Evolutionary conservation across 2,329 filamentous ascomycete genomes (phyloP), one percentile per base, ranked within the genome.

Genomic region (Verticillium klebahnii): DNA sequence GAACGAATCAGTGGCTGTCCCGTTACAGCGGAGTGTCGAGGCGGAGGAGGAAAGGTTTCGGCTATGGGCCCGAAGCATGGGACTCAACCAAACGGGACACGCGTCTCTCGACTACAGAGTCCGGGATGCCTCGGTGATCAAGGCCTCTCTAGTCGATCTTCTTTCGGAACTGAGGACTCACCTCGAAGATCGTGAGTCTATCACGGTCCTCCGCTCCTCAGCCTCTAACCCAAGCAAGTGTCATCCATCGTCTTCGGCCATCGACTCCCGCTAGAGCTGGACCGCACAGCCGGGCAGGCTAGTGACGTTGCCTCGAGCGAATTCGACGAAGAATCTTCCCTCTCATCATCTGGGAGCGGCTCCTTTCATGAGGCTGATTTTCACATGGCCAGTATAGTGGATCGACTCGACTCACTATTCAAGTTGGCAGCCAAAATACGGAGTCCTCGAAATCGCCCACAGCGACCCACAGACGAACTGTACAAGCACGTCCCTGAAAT

Each of bases 51-150:
- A 57, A 29, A 57, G 56, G 17, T 57, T 57, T n/a, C 56, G 32
- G 36, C 52, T 66, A 14, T 67, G 65, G 65, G 64, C 65, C 2
- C 59, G 62, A 14, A 66, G 25, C 19, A 52, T 67, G 5, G 64
- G 65, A 3, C 54, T 67, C 8, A 40, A 55, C n/a, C 63, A 65
- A 8, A 25, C 57, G 15, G 65, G 64, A 5, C 65, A 67, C 34
- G 63, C 65, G n/a, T 67, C 65, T 6, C 57, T 67, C 5, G 65
- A 67, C 52, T 67, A 67, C 45, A 60, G 65, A n/a, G 61, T 66
- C 9, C 60, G 65, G 37, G 65, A 67, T 56, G 56, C 64, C 11
- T 50, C 32, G 6, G 12, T 65, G 32, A 57, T 67, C 2, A 63
- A 58, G 40, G 56, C 61, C 17, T 57, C 62, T 14, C n/a, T 66